phyloP scores from a whole-genome alignment of 768 basidiomycete genomes.

The Roridomyces roridus region DNA sequence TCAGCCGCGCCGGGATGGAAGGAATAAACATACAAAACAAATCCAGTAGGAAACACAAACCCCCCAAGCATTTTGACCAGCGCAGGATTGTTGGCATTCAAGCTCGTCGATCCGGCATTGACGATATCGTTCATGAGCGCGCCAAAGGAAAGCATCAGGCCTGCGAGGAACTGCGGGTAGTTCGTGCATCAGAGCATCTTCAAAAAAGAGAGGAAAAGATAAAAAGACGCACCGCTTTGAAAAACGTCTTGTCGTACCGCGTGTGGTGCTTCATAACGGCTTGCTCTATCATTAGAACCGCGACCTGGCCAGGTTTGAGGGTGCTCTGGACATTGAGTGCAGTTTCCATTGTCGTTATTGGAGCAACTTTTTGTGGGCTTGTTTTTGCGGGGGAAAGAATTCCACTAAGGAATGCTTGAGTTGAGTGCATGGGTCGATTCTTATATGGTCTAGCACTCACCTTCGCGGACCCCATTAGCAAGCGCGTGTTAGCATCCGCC shows the following conservation, averaged over 20 bases:
- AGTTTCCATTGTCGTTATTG: slow-evolving; percentile 18
- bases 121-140: slow-evolving; percentile 66
- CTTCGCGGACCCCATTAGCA: too few species aligned
- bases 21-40: slow-evolving; percentile 61
- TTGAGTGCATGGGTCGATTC: too few species aligned
- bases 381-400: too few species aligned
- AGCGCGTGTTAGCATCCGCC: too few species aligned
- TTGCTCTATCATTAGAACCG: slow-evolving; percentile 58
- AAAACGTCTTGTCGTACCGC: slow-evolving; percentile 62
- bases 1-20: background rate
- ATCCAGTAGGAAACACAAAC: slow-evolving; percentile 76
- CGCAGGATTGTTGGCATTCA: slow-evolving; percentile 63
- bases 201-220: too few species aligned
- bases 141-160: slow-evolving; percentile 75
- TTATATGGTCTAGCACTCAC: too few species aligned
- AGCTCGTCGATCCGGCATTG: slow-evolving; percentile 58
- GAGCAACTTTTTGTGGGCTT: too few species aligned
- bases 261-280: slow-evolving; percentile 69
- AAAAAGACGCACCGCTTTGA: slow-evolving; percentile 71
- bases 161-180: slow-evolving; percentile 67
- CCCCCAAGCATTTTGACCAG: slow-evolving; percentile 71
- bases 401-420: too few species aligned
- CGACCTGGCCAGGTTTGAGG: slow-evolving; percentile 63
- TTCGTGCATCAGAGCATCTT: too few species aligned
- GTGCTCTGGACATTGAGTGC: slow-evolving; percentile 39